These are phyloP conservation scores for Xylaria palmicola DNA, from an alignment of 495 filamentous ascomycete genomes.

Conservation along the genomic window DNA sequence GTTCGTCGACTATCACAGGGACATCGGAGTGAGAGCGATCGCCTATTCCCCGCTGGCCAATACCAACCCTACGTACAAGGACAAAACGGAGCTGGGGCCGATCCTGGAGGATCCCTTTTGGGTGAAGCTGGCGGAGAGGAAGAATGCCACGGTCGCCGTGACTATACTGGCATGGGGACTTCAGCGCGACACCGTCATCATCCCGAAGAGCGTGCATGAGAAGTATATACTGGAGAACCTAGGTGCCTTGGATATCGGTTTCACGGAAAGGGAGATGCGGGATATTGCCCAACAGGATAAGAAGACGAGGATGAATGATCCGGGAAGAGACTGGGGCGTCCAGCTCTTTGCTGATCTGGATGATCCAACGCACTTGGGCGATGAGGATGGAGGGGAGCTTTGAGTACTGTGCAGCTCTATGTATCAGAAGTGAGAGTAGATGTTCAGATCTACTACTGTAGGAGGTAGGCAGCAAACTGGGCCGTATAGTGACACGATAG, in stretches of 20 bases:
- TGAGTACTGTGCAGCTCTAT: not conserved
- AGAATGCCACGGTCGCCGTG: constrained; percentile 61
- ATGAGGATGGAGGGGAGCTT: constrained; percentile 1
- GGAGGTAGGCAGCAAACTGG: too few species aligned
- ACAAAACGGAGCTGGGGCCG: constrained; percentile 26
- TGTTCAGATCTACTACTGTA: too few species aligned
- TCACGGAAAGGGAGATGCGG: constrained; percentile 46
- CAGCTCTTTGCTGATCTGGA: constrained; percentile 59
- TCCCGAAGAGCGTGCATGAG: constrained; percentile 60
- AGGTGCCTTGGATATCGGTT: constrained; percentile 16
- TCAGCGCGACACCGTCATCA: constrained; percentile 58
- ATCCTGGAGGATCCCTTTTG: constrained; percentile 57
- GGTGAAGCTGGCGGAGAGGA: constrained; percentile 59
- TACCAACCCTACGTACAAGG: constrained; percentile 60
- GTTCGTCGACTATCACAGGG: constrained; percentile 56
- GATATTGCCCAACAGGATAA: constrained; percentile 53
- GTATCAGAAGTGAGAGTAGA: too few species aligned
- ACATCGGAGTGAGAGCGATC: constrained; percentile 59
- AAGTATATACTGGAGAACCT: constrained; percentile 31
- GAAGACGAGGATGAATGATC: constrained; percentile 62
- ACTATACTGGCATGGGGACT: constrained; percentile 66
- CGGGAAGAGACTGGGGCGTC: constrained; percentile 52
- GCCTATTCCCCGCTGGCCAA: constrained; percentile 73
- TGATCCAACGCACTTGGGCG: constrained; percentile 22
- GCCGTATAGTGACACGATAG: too few species aligned